Evolutionary conservation across 1,139 yeast genomes (phyloP).

Genomic region (Wickerhamomyces sp.): DNA sequence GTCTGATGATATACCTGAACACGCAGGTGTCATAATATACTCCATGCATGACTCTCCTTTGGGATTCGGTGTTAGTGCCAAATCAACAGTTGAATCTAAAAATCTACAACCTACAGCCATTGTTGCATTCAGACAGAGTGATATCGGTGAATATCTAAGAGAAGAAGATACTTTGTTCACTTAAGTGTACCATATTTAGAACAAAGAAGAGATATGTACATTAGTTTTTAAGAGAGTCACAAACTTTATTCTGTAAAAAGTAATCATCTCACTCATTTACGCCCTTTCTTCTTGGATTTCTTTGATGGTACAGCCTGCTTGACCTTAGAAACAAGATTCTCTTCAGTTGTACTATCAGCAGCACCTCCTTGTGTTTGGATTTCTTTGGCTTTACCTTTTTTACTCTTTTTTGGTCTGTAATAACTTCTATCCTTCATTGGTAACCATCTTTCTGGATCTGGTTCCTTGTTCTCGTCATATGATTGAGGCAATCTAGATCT

Average conservation of each 20-base stretch:
- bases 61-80: constrained; percentile 95
- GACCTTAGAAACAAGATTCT: constrained; percentile 26
- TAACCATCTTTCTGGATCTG: constrained; percentile 83
- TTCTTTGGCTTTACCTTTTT: constrained; percentile 48
- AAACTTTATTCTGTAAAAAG: background rate
- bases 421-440: constrained; percentile 82
- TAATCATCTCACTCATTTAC: constrained; percentile 19
- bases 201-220: constrained; percentile 4
- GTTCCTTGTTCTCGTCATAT: constrained; percentile 33
- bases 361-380: constrained; percentile 77
- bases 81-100: constrained; percentile 85
- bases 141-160: constrained; percentile 96
- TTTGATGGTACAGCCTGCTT: constrained; percentile 23
- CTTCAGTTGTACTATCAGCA: constrained; percentile 49
- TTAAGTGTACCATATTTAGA: constrained; percentile 24
- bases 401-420: constrained; percentile 64
- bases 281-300: constrained; percentile 28
- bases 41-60: constrained; percentile 91
- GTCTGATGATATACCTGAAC: constrained; percentile 97
- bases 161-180: constrained; percentile 96
- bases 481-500: constrained; percentile 38
- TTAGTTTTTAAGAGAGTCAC: constrained; percentile 1
- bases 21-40: constrained; percentile 88
- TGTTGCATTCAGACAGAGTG: constrained; percentile 95
- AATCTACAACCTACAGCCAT: constrained; percentile 89